Conservation (phyloP, 2,329 filamentous ascomycete species). For the Aquanectria penicillioides region DNA sequence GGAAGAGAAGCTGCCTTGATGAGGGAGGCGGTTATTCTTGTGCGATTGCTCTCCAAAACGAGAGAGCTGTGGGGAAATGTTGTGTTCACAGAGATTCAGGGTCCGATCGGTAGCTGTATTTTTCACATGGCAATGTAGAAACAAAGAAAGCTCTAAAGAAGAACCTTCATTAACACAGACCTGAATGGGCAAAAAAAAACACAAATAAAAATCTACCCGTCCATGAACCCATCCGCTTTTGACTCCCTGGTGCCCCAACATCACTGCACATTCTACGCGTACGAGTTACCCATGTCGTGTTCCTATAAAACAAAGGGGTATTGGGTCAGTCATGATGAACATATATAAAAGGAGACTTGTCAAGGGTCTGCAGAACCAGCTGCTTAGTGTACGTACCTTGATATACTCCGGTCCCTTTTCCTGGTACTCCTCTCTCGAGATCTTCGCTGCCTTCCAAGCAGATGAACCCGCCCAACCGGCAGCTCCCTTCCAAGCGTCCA, state of each 20-base stretch:
- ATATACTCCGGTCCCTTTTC: slow-evolving; percentile 96
- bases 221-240: slow-evolving; percentile 35
- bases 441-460: slow-evolving; percentile 70
- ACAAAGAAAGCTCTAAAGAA: slow-evolving; percentile 13
- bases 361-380: too few relatives aligned
- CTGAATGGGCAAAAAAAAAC: slow-evolving; percentile 19
- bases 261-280: slow-evolving; percentile 48
- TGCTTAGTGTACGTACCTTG: slow-evolving; percentile 81
- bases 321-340: too few relatives aligned
- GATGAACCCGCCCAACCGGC: slow-evolving; percentile 80
- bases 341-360: background rate
- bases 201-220: slow-evolving; percentile 28
- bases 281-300: slow-evolving; percentile 73
- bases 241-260: slow-evolving; percentile 32
- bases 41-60: background rate
- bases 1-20: slow-evolving; percentile 1
- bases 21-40: background rate
- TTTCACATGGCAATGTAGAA: slow-evolving; percentile 21
- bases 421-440: slow-evolving; percentile 84
- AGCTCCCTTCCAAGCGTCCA: slow-evolving; percentile 95
- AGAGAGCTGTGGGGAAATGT: slow-evolving; percentile 1
- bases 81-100: background rate
- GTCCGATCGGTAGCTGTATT: background rate
- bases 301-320: too few relatives aligned
- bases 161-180: slow-evolving; percentile 29